A percentile compares a stretch with the other conserved stretches of the same genome.
Evolutionary conservation across 306 rosid species (phyloP).

Genomic region (Crataegus laevigata): DNA sequence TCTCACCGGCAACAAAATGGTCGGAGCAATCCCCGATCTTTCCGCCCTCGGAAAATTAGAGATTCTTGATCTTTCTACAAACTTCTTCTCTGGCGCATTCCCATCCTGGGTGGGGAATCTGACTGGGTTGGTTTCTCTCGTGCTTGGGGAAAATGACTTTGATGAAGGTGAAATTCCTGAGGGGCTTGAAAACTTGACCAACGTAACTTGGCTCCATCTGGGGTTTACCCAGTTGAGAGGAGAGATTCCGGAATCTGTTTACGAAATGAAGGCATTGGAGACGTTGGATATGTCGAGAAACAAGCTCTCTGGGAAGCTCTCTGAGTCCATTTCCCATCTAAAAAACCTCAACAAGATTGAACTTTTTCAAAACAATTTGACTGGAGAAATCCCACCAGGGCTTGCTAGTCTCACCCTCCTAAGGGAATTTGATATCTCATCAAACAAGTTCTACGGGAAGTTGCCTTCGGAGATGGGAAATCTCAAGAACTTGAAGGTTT

Average conservation of each 20-base stretch:
- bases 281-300: slow-evolving; percentile 75
- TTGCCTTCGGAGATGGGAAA: slow-evolving; percentile 63
- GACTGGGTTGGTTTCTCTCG: slow-evolving; percentile 37
- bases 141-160: slow-evolving; percentile 56
- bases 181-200: slow-evolving; percentile 55
- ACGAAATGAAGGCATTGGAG: slow-evolving; percentile 50
- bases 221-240: slow-evolving; percentile 57
- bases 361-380: slow-evolving; percentile 52
- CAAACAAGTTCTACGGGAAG: slow-evolving; percentile 48
- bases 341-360: slow-evolving; percentile 62
- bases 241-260: slow-evolving; percentile 73
- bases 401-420: slow-evolving; percentile 59
- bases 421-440: slow-evolving; percentile 69
- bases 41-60: slow-evolving; percentile 48
- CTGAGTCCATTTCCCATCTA: slow-evolving; percentile 64
- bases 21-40: slow-evolving; percentile 63
- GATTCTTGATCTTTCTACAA: slow-evolving; percentile 64
- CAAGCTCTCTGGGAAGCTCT: slow-evolving; percentile 61
- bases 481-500: slow-evolving; percentile 62
- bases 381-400: slow-evolving; percentile 68
- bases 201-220: slow-evolving; percentile 71
- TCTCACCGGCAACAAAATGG: slow-evolving; percentile 43
- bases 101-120: slow-evolving; percentile 79
- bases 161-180: slow-evolving; percentile 47
- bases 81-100: slow-evolving; percentile 47